A percentile compares a stretch with the other conserved stretches of the same genome.
Evolutionary conservation across 768 basidiomycete genomes (phyloP).

Genomic region (Xerocomellus intermedius): DNA sequence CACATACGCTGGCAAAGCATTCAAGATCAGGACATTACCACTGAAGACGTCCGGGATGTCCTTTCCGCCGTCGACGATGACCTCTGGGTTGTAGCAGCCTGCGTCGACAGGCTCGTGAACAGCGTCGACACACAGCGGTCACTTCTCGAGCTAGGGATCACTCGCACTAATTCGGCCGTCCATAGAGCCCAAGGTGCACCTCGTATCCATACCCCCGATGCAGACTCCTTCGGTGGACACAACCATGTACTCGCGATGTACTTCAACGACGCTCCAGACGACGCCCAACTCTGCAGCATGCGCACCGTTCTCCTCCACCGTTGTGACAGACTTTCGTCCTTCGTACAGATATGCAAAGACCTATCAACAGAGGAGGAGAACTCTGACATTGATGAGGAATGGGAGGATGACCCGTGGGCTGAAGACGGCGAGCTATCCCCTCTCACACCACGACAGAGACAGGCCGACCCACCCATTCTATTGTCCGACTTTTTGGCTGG

Average conservation of each 20-base stretch:
- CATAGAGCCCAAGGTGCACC: constrained; percentile 44
- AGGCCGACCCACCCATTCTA: constrained; percentile 42
- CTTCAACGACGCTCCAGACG: constrained; percentile 55
- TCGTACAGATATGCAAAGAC: constrained; percentile 54
- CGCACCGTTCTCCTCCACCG: constrained; percentile 68
- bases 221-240: constrained; percentile 16
- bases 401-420: constrained; percentile 64
- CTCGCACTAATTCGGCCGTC: constrained; percentile 52
- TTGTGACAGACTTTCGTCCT: constrained; percentile 72
- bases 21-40: constrained; percentile 56
- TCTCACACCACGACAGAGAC: constrained; percentile 18
- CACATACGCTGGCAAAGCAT: constrained; percentile 56
- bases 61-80: constrained; percentile 61
- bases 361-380: constrained; percentile 28
- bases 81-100: constrained; percentile 76
- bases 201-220: constrained; percentile 21
- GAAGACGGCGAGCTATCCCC: constrained; percentile 42
- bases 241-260: constrained; percentile 43
- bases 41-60: constrained; percentile 43
- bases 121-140: constrained; percentile 52
- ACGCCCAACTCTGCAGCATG: constrained; percentile 63
- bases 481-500: constrained; percentile 64
- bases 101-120: constrained; percentile 64
- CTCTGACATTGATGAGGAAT: constrained; percentile 43
- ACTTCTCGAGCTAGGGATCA: constrained; percentile 62